These are phyloP conservation scores for Tylopilus rubrobrunneus DNA, from an alignment of 768 basidiomycete genomes.

Conservation along the genomic window DNA sequence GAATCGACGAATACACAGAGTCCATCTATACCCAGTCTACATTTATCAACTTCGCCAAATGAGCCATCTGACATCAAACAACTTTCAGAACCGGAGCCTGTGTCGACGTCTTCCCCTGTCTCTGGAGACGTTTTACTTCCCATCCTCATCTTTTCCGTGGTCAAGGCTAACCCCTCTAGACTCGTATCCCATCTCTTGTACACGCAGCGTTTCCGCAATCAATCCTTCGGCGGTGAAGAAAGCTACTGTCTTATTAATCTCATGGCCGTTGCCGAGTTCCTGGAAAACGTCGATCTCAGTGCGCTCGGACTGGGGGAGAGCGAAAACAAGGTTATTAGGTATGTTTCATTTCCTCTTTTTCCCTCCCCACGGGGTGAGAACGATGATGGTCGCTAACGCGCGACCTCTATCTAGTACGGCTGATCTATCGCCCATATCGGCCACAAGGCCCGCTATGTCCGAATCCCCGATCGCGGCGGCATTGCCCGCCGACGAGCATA, in stretches of 20 bases:
- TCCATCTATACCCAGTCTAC: conserved; percentile 9
- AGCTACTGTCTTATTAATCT: conserved; percentile 93
- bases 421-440: conserved; percentile 77
- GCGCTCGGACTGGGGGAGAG: conserved; percentile 61
- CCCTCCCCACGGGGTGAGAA: too few species aligned
- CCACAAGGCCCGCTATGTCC: conserved; percentile 48
- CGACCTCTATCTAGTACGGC: conserved; percentile 55
- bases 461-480: conserved; percentile 37
- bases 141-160: conserved; percentile 89
- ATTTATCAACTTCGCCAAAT: conserved; percentile 2
- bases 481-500: conserved; percentile 42
- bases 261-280: conserved; percentile 92
- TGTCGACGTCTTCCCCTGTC: conserved; percentile 44
- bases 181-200: conserved; percentile 42
- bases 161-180: conserved; percentile 79
- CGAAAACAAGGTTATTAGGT: conserved; percentile 55
- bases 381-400: too few species aligned
- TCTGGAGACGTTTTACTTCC: conserved; percentile 91
- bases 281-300: conserved; percentile 89
- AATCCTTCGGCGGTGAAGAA: conserved; percentile 56
- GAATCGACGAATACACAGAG: not conserved
- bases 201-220: conserved; percentile 31
- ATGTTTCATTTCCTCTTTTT: conserved; percentile 5
- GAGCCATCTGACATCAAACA: not conserved
- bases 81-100: conserved; percentile 7